Conservation (phyloP, 768 basidiomycete species). For the Tulasnella sp. region DNA sequence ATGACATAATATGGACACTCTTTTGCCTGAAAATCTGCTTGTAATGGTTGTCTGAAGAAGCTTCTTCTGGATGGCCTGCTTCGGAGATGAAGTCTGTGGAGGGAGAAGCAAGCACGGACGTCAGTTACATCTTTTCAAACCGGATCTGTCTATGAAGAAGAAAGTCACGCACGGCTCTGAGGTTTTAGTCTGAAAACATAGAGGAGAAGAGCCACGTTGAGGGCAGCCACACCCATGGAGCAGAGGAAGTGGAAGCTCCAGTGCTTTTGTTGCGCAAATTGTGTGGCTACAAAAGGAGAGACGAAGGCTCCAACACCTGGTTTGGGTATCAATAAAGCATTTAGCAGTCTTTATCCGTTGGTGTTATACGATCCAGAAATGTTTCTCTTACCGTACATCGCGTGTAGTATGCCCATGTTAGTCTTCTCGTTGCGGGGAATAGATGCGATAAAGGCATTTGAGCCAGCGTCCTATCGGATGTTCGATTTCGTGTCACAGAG, state of each 20-base stretch:
- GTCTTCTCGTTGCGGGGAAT: constrained; percentile 42
- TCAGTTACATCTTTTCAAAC: not conserved
- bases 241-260: constrained; percentile 80
- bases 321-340: not conserved
- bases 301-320: constrained; percentile 42
- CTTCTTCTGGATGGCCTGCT: not conserved
- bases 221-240: constrained; percentile 62
- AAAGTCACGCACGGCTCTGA: constrained; percentile 36
- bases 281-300: constrained; percentile 74
- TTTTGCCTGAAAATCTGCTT: constrained; percentile 28
- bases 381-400: constrained; percentile 44
- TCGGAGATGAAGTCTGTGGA: constrained; percentile 21
- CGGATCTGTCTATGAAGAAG: not conserved
- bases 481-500: not conserved
- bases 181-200: constrained; percentile 52
- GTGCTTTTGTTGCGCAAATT: constrained; percentile 59
- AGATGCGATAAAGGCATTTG: constrained; percentile 47
- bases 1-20: constrained; percentile 30
- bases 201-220: constrained; percentile 53
- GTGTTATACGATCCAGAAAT: not conserved
- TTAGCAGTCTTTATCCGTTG: not conserved
- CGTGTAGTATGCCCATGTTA: constrained; percentile 47
- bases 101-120: not conserved
- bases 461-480: constrained; percentile 46
- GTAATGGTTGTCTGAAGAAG: constrained; percentile 21